Base-by-base conservation (phyloP, 164 flowering plant species). In the Tinospora cordifolia region DNA sequence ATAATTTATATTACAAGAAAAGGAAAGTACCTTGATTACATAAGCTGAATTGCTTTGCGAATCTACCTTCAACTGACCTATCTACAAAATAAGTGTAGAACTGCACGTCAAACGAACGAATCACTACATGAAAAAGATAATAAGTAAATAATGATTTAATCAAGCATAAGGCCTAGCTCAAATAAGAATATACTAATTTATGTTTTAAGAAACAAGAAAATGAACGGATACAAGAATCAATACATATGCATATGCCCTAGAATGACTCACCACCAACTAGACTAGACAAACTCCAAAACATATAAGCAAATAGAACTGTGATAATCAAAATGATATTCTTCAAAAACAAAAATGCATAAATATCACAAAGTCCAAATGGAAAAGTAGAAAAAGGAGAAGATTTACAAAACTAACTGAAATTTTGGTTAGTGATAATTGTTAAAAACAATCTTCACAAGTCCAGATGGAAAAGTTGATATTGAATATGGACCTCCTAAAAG, bases 31-130 rank as follows among this genome's bases (percentile, higher is more conserved):
- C 97, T 90, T 92, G 75, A 92, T 81, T 25, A 83, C 70, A 79
- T 86, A 88, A 38, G 86, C 86, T 64, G 89, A 92, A 78, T 81
- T 76, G 68, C 78, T 65, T 66, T 79, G 87, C 51, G 78, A 65
- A 74, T 89, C 96, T 66, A 84, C 93, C 80, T 85, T 89, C 76
- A 86, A 75, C 70, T 79, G 87, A 67, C 78, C 87, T 72, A 92
- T 92, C 99, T 95, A 88, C 96, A 90, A 92, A 90, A 91, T 81
- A 91, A 89, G 87, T 82, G 90, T 85, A 92, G 80, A 87, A 90
- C 91, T 87, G 90, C 93, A 94, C 72, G 96, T 94, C 91, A 92
- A 88, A 86, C 80, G 86, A 84, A 78, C 74, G 82, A 81, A 88
- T 87, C 83, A 87, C 81, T 87, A 71, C 76, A 83, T 71, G 85